phyloP scores from a whole-genome alignment of 495 filamentous ascomycete species.

The Daldinia caldariorum region DNA sequence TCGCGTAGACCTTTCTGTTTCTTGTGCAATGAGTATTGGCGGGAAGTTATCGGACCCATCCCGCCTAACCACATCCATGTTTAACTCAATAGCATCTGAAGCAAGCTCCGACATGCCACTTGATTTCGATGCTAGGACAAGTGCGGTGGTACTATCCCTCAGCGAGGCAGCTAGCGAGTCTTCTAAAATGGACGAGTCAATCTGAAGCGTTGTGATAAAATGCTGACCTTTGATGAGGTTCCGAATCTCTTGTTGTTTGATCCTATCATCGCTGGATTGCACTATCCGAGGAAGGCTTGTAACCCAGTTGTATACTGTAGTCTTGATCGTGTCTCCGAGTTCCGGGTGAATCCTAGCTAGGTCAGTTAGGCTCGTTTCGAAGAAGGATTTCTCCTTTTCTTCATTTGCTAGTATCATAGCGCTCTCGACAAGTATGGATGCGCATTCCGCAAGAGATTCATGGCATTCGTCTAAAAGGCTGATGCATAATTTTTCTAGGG shows the following conservation, averaged over 20 bases:
- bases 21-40: constrained; percentile 69
- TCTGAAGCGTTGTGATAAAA: constrained; percentile 70
- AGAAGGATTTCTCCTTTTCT: constrained; percentile 55
- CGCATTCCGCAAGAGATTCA: constrained; percentile 74
- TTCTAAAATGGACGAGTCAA: constrained; percentile 76
- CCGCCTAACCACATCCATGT: constrained; percentile 32
- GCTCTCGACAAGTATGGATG: constrained; percentile 79
- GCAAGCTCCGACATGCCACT: constrained; percentile 44
- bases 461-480: constrained; percentile 80
- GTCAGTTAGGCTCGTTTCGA: constrained; percentile 63
- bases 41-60: constrained; percentile 56
- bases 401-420: constrained; percentile 75
- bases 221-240: constrained; percentile 77
- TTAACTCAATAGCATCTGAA: constrained; percentile 36
- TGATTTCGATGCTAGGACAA: constrained; percentile 52
- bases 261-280: constrained; percentile 81
- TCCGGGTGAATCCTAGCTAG: constrained; percentile 70
- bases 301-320: constrained; percentile 81
- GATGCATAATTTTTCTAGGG: constrained; percentile 74
- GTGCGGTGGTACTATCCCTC: constrained; percentile 65
- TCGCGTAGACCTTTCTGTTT: constrained; percentile 72
- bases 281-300: constrained; percentile 81
- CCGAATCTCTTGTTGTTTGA: constrained; percentile 75
- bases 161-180: constrained; percentile 71
- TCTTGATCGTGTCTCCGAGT: constrained; percentile 74